Evolutionary conservation across 305 asterid species (phyloP).

Genomic region (Fraxinus greggii): DNA sequence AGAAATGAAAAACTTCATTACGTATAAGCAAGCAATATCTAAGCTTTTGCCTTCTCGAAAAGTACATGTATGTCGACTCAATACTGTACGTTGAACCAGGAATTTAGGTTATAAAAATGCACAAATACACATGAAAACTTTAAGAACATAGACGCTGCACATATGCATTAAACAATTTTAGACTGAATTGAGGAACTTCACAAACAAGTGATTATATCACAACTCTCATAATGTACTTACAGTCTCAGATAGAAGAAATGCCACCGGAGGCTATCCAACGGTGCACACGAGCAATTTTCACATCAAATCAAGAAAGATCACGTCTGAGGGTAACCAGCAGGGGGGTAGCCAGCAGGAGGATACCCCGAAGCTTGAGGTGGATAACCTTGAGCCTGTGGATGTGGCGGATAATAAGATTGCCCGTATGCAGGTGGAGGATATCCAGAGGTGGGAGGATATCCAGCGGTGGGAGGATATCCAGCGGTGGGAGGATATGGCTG

Average conservation of each 20-base stretch:
- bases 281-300: not conserved
- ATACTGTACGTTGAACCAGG: not conserved
- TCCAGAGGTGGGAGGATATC: slow-evolving; percentile 70
- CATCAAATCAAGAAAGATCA: slow-evolving; percentile 25
- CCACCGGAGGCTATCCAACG: slow-evolving; percentile 10
- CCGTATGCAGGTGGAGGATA: slow-evolving; percentile 60
- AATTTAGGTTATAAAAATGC: not conserved
- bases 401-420: slow-evolving; percentile 58
- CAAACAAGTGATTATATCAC: slow-evolving; percentile 11
- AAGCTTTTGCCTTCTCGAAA: not conserved
- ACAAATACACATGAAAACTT: slow-evolving; percentile 4
- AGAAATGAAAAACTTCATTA: not conserved
- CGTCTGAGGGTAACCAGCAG: slow-evolving; percentile 38
- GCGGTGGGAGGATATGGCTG: slow-evolving; percentile 72
- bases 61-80: not conserved
- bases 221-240: slow-evolving; percentile 20
- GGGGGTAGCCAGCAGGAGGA: slow-evolving; percentile 42
- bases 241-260: slow-evolving; percentile 8
- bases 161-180: slow-evolving; percentile 21
- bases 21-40: not conserved
- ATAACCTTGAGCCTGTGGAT: slow-evolving; percentile 11
- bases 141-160: slow-evolving; percentile 1
- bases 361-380: slow-evolving; percentile 44
- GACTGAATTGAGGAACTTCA: not conserved
- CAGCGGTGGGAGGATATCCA: slow-evolving; percentile 48